Percentiles rank a stretch among this genome's conserved stretches.
phyloP scores from a whole-genome alignment of 2,329 filamentous ascomycete genomes.

The Aspergillus japonicus region DNA sequence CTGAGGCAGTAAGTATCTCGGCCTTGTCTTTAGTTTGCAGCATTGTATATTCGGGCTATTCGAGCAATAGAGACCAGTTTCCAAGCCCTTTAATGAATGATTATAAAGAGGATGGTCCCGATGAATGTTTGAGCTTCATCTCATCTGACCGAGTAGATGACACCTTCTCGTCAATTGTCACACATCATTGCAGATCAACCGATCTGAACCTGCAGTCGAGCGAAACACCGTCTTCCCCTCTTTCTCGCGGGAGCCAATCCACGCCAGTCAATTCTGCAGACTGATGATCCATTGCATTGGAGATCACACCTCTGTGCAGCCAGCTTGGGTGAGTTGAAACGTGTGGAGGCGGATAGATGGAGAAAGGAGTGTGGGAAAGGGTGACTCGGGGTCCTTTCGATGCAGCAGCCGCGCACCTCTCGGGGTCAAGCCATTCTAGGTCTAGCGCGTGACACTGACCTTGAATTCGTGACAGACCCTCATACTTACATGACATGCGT shows the following conservation, averaged over 20 bases:
- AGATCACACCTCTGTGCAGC: not conserved
- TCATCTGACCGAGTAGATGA: not conserved
- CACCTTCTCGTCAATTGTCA: not conserved
- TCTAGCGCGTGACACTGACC: constrained; percentile 19
- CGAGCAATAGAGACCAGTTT: not conserved
- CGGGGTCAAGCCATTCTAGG: constrained; percentile 4
- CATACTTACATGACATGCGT: not conserved
- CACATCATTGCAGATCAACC: not conserved
- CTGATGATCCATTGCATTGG: not conserved
- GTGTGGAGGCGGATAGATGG: not conserved
- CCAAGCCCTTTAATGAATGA: not conserved
- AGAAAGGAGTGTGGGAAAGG: constrained; percentile 11
- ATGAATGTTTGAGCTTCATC: not conserved
- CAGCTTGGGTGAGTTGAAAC: not conserved
- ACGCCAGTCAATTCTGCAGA: not conserved
- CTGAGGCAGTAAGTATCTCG: not conserved
- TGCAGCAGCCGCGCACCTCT: not conserved
- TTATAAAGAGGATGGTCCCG: not conserved
- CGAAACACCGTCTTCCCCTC: not conserved
- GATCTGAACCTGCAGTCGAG: not conserved
- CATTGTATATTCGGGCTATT: not conserved
- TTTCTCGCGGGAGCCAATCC: not conserved
- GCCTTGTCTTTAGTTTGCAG: not conserved
- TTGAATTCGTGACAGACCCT: constrained; percentile 3
- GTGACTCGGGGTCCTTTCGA: constrained; percentile 1